phyloP scores from a whole-genome alignment of 83 land plant genomes.

The Isoetes engelmannii region DNA sequence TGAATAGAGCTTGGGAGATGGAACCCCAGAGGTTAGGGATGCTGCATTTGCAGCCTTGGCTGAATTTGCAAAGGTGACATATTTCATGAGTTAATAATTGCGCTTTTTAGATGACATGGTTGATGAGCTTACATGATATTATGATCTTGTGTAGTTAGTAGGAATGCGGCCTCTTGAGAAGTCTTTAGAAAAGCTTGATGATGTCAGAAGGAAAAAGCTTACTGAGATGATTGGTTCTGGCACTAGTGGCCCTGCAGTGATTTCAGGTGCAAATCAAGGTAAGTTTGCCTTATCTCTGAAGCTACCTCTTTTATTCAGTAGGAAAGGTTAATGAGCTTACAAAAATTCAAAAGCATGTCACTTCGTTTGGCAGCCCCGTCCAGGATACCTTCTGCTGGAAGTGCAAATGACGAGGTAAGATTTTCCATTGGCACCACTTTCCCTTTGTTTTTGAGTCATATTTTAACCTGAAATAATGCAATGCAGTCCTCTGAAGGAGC shows the following conservation, averaged over 20 bases:
- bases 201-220: conserved; percentile 84
- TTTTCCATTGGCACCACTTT: background rate
- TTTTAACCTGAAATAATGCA: background rate
- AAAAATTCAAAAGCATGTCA: background rate
- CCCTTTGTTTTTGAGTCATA: background rate
- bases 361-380: background rate
- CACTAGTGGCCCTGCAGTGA: conserved; percentile 20
- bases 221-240: conserved; percentile 82
- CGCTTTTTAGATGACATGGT: background rate
- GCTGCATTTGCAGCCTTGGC: conserved; percentile 92
- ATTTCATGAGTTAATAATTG: background rate
- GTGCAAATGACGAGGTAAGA: conserved; percentile 18
- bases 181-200: conserved; percentile 96
- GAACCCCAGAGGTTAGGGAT: conserved; percentile 98
- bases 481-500: conserved; percentile 40
- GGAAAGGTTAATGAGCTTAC: background rate
- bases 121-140: background rate
- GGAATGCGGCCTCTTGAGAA: conserved; percentile 94
- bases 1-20: conserved; percentile 77
- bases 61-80: conserved; percentile 84
- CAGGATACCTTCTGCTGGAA: conserved; percentile 1
- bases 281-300: background rate
- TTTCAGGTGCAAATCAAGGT: background rate
- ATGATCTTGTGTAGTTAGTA: conserved; percentile 43
- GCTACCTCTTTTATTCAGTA: background rate